Base-by-base conservation (phyloP, 2,329 filamentous ascomycete genomes). In the Fusarium sp. region DNA sequence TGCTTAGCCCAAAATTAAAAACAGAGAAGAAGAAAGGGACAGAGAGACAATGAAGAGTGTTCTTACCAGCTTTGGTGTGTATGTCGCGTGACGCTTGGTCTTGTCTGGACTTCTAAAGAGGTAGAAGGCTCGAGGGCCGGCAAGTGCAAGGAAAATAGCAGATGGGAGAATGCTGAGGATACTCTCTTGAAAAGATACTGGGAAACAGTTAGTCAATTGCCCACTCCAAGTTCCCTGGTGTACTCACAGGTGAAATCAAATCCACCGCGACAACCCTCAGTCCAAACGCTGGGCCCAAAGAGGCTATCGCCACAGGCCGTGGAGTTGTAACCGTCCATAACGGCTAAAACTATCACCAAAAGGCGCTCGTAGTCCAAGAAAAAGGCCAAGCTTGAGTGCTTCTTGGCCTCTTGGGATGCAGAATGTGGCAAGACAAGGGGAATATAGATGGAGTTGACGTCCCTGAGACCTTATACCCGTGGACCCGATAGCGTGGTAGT, bases 211-310 rank as follows among this genome's bases (percentile, higher is more conserved):
- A 79, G 71, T 10, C 37, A 21, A 31, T 21, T 3, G 10, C 21
- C 10, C 4, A 8, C 15, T 7, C 7, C 19, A 11, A 38, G 21
- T 54, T 41, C 11, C 21, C 10, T 46, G 4, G 4, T 42, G 16
- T 35, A 25, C 74, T 54, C 56, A 79, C 79, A 54, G n/a, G 78
- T 79, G 51, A 80, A 79, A 48, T 80, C 79, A 19, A 80, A 80
- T 4, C 79, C 79, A 9, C 78, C 78, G 18, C 79, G 77, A 70
- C 79, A 80, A 23, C 73, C 77, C 27, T 78, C 60, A 7, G 70
- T 60, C 74, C 69, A 75, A 19, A 80, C 75, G 23, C 71, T 73
- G 18, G 79, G 79, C 7, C 79, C 78, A 45, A 80, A 76, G 66
- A 78, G 60, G 66, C 70, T 73, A 75, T 80, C 78, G 25, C 72